A percentile compares a stretch with the other conserved stretches of the same genome.
These are phyloP conservation scores for Mortierella antarctica DNA, from an alignment of 192 early-diverging fungal genomes.

Conservation along the genomic window DNA sequence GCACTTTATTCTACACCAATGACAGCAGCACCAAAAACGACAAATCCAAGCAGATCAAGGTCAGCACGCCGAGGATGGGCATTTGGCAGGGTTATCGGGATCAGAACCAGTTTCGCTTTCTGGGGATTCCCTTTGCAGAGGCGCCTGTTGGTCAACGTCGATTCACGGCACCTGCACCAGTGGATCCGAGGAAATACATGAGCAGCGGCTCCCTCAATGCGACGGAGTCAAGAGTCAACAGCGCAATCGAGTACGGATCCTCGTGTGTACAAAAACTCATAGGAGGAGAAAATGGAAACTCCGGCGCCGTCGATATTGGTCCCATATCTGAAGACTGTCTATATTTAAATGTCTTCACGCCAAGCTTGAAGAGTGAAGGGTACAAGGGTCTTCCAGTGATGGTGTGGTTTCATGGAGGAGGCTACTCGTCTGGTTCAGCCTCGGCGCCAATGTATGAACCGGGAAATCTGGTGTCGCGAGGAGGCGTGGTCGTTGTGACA, in stretches of 20 bases:
- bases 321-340: conserved; percentile 38
- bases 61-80: conserved; percentile 11
- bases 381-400: conserved; percentile 34
- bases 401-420: conserved; percentile 35
- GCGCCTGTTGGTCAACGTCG: conserved; percentile 27
- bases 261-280: conserved; percentile 16
- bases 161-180: conserved; percentile 10
- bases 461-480: conserved; percentile 43
- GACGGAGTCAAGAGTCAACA: not conserved
- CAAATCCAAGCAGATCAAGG: conserved; percentile 26
- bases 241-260: conserved; percentile 18
- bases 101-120: conserved; percentile 33
- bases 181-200: not conserved
- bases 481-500: conserved; percentile 36
- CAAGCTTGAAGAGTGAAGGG: conserved; percentile 5
- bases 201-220: not conserved
- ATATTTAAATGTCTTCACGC: conserved; percentile 48
- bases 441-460: conserved; percentile 27
- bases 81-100: conserved; percentile 41
- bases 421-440: not conserved
- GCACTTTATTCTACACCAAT: not conserved
- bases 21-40: not conserved
- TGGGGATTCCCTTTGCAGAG: conserved; percentile 42
- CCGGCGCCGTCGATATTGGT: too few species aligned
- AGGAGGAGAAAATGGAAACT: too few species aligned